Conservation (phyloP, 306 rosid genomes). For the Begonia masoniana region DNA sequence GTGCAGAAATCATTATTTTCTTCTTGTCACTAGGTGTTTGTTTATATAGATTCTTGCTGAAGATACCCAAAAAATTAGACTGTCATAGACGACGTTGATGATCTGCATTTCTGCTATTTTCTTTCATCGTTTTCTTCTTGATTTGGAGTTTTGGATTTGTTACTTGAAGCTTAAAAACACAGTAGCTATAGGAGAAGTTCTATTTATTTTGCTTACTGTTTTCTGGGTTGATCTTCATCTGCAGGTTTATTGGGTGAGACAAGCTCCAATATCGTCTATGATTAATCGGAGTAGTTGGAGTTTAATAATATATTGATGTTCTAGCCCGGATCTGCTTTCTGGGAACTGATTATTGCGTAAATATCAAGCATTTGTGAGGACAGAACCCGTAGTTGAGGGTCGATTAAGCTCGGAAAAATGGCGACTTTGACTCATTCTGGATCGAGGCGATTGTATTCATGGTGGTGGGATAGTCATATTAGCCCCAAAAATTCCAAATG, state of each 20-base stretch:
- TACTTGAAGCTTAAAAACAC: too few relatives aligned
- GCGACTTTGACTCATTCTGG: slow-evolving; percentile 69
- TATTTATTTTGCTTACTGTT: neutral
- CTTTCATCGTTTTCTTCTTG: too few relatives aligned
- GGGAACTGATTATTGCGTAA: slow-evolving; percentile 20
- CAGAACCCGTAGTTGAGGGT: slow-evolving; percentile 44
- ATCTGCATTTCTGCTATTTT: too few relatives aligned
- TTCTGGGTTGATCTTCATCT: slow-evolving; percentile 6
- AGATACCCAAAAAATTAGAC: too few relatives aligned
- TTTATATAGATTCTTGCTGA: neutral
- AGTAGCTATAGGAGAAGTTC: too few relatives aligned
- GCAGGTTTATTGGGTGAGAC: slow-evolving; percentile 21
- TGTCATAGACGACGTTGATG: too few relatives aligned
- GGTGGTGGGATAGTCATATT: slow-evolving; percentile 99
- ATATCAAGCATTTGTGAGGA: slow-evolving; percentile 33
- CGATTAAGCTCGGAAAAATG: slow-evolving; percentile 56
- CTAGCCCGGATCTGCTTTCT: slow-evolving; percentile 60
- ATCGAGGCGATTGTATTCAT: slow-evolving; percentile 86
- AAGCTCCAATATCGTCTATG: slow-evolving; percentile 12
- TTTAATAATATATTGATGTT: slow-evolving; percentile 16
- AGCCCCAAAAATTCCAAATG: slow-evolving; percentile 96
- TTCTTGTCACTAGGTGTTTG: neutral
- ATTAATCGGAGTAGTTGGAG: slow-evolving; percentile 11
- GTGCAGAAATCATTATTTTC: slow-evolving; percentile 4
- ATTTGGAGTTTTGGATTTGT: too few relatives aligned